Conservation (phyloP, 495 filamentous ascomycete genomes). For the Aspergillus homomorphus region DNA sequence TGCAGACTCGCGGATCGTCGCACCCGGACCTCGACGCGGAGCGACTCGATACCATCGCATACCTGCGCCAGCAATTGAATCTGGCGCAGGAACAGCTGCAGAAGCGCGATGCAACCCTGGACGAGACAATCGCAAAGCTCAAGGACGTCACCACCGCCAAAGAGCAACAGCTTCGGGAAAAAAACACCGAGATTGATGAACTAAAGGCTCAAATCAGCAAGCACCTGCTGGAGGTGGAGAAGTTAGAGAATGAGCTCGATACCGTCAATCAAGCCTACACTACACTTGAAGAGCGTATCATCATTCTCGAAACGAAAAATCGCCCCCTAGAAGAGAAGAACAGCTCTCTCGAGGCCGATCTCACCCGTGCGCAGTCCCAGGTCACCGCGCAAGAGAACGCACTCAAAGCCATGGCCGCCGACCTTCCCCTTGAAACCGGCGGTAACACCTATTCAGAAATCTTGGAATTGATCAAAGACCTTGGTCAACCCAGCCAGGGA, state of each 20-base stretch:
- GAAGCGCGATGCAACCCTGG: constrained; percentile 37
- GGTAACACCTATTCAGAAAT: constrained; percentile 44
- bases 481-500: constrained; percentile 25
- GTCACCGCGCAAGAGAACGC: constrained; percentile 43
- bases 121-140: constrained; percentile 37
- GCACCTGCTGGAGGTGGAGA: constrained; percentile 33
- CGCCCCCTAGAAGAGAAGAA: constrained; percentile 44
- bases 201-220: constrained; percentile 42
- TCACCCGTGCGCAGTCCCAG: constrained; percentile 41
- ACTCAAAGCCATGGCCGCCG: constrained; percentile 41
- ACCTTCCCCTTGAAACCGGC: constrained; percentile 31
- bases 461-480: constrained; percentile 40
- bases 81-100: constrained; percentile 37
- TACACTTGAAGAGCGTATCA: constrained; percentile 36
- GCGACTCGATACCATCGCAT: constrained; percentile 35
- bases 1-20: constrained; percentile 24
- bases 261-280: constrained; percentile 33
- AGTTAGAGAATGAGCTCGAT: constrained; percentile 37
- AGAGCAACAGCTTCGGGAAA: constrained; percentile 38
- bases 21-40: constrained; percentile 28
- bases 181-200: constrained; percentile 38
- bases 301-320: constrained; percentile 36
- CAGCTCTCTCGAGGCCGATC: constrained; percentile 40
- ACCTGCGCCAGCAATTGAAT: constrained; percentile 40
- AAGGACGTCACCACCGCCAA: constrained; percentile 35